Conservation (phyloP, 208 protist genomes). For the Giardia duodenalis region DNA sequence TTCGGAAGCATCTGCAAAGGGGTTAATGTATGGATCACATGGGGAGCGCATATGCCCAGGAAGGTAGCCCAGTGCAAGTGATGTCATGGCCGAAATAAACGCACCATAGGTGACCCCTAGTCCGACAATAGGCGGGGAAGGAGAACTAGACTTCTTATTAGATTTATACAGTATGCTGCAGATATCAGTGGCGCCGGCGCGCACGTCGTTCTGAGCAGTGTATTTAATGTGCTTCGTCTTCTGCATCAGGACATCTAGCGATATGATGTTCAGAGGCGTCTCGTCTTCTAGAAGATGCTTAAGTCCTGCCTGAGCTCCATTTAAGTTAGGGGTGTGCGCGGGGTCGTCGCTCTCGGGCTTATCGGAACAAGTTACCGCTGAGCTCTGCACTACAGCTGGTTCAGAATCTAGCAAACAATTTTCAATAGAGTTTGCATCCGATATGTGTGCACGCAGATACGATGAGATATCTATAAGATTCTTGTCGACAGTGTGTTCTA, state of each 20-base stretch:
- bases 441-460: not conserved
- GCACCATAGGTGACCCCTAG: not conserved
- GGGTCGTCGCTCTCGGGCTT: not conserved
- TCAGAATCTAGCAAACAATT: no score
- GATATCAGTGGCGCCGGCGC: not conserved
- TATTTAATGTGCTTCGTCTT: not conserved
- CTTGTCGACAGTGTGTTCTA: not conserved
- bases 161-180: not conserved
- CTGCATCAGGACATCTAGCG: not conserved
- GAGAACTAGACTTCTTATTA: not conserved
- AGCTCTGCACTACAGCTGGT: no score
- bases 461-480: not conserved
- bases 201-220: not conserved
- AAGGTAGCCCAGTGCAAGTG: not conserved
- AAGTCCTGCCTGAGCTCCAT: not conserved
- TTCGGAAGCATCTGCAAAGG: no score
- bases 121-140: not conserved
- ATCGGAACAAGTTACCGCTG: not conserved
- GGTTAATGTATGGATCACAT: no score
- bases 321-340: not conserved
- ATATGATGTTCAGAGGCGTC: not conserved
- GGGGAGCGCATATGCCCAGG: no score
- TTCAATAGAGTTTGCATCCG: no score
- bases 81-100: not conserved
- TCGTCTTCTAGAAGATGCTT: not conserved